A percentile compares a stretch with the other conserved stretches of the same genome.
Conservation (phyloP, 225 moss, liverwort and hornwort genomes). For the Lunularia cruciata region DNA sequence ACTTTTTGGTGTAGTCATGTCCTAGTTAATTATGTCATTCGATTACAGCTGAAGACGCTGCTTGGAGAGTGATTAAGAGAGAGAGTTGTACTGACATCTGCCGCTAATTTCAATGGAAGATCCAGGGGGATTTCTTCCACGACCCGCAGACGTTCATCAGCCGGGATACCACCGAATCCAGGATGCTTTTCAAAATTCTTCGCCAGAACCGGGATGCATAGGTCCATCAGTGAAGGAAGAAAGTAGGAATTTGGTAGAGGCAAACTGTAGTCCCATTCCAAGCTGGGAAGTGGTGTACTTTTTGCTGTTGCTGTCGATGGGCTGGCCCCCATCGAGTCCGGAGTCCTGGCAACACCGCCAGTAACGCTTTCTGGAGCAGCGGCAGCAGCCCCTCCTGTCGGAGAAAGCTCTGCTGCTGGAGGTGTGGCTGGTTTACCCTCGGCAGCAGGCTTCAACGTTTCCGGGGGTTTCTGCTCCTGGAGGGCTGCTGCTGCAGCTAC, state of each 20-base stretch:
- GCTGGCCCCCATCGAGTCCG: background rate
- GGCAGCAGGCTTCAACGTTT: background rate
- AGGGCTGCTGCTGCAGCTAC: background rate
- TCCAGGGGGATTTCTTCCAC: slow-evolving; percentile 64
- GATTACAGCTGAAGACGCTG: too few relatives aligned
- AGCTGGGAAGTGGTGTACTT: background rate
- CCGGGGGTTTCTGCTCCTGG: background rate
- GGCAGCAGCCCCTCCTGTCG: background rate
- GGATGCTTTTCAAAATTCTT: slow-evolving; percentile 57
- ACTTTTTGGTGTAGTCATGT: too few relatives aligned
- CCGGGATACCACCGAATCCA: slow-evolving; percentile 58
- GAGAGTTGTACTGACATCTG: slow-evolving; percentile 56
- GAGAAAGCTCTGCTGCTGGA: background rate
- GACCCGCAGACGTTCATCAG: slow-evolving; percentile 40
- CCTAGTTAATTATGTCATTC: too few relatives aligned
- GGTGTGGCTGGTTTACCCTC: background rate
- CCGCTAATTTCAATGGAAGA: slow-evolving; percentile 60
- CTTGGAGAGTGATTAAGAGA: too few relatives aligned
- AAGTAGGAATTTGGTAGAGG: slow-evolving; percentile 55
- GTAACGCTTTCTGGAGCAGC: background rate
- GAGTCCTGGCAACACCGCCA: too few relatives aligned
- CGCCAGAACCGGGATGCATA: slow-evolving; percentile 67
- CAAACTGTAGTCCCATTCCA: slow-evolving; percentile 33
- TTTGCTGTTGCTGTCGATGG: background rate
- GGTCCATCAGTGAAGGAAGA: slow-evolving; percentile 68